phyloP scores from a whole-genome alignment of 164 flowering plant species.

The Vitis rupestris region DNA sequence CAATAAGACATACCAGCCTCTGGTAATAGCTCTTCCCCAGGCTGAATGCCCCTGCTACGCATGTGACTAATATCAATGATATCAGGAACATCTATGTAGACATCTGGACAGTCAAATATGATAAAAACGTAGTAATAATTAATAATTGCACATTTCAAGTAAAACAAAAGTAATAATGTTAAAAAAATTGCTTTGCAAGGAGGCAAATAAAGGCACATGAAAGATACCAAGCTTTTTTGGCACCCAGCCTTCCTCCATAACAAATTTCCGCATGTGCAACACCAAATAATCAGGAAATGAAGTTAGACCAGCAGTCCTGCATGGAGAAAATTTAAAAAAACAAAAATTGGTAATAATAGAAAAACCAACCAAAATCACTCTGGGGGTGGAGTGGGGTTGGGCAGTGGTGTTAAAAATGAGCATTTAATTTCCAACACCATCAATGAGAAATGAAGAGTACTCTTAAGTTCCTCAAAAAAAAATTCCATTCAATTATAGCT shows the following conservation, averaged over 20 bases:
- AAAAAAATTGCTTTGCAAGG: not conserved
- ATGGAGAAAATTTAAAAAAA: conserved; percentile 1
- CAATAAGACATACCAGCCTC: conserved; percentile 60
- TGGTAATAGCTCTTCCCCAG: conserved; percentile 93
- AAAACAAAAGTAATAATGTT: not conserved
- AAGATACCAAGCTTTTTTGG: conserved; percentile 91
- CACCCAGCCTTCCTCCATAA: conserved; percentile 98
- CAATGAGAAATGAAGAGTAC: not conserved
- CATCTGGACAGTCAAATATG: conserved; percentile 55
- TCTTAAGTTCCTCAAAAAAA: not conserved
- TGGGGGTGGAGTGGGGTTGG: too few species aligned
- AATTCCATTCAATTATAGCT: not conserved
- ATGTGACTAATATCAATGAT: conserved; percentile 85
- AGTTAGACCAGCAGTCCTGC: conserved; percentile 87
- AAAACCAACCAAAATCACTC: too few species aligned
- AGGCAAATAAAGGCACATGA: conserved; percentile 4
- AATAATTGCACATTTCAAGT: not conserved
- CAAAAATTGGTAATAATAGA: not conserved
- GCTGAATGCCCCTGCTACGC: conserved; percentile 95
- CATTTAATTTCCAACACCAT: not conserved
- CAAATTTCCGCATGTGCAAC: conserved; percentile 96
- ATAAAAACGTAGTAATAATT: not conserved
- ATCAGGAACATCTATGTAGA: conserved; percentile 95
- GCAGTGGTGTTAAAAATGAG: not conserved
- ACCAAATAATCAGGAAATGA: conserved; percentile 95